phyloP scores from a whole-genome alignment of 2,329 filamentous ascomycete species.

The Colletotrichum gloeosporioides region DNA sequence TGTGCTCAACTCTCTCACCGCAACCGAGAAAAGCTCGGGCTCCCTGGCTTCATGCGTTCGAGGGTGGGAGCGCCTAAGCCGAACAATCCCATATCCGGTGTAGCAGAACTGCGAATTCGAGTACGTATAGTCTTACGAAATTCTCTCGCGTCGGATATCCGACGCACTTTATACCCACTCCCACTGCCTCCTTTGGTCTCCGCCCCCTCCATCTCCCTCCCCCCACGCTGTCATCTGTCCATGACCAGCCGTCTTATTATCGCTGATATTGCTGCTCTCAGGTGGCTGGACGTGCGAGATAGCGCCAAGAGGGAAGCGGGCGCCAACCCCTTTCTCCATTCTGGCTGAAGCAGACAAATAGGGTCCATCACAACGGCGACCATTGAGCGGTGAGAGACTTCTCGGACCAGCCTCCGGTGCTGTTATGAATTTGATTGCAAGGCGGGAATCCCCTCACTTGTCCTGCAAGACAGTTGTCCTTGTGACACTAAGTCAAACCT shows the following conservation, averaged over 20 bases:
- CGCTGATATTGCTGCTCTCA: not conserved
- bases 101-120: not conserved
- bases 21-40: not conserved
- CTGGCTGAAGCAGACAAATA: not conserved
- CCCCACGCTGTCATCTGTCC: not conserved
- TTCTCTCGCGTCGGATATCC: not conserved
- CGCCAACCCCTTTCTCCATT: not conserved
- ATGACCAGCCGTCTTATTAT: not conserved
- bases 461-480: not conserved
- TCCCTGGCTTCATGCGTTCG: not conserved
- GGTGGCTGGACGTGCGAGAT: not conserved
- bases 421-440: not conserved
- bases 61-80: not conserved
- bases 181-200: not conserved
- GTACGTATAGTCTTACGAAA: not conserved
- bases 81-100: not conserved
- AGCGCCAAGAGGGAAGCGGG: not conserved
- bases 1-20: not conserved
- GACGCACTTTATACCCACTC: not conserved
- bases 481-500: not conserved
- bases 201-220: not conserved
- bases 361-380: not conserved
- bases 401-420: not conserved
- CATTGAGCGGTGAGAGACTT: not conserved
- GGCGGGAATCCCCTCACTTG: not conserved